phyloP scores from a whole-genome alignment of 176 grass and related monocot species.

The Calamus simplicifolius region DNA sequence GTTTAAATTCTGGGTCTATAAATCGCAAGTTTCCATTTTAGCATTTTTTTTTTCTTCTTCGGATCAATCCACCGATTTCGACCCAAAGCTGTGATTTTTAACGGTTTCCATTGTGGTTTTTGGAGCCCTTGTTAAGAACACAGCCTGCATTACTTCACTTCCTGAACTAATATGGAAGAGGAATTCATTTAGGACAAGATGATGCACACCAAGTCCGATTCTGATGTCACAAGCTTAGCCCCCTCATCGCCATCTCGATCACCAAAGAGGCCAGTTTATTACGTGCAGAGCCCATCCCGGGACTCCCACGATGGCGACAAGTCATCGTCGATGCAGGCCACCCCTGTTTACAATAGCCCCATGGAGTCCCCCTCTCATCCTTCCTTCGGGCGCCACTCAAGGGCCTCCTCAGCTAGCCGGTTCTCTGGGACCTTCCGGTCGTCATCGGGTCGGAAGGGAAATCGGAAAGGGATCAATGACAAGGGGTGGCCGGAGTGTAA shows the following conservation, averaged over 20 bases:
- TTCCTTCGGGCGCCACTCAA: conserved; percentile 66
- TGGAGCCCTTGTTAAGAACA: neutral
- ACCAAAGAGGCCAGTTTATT: conserved; percentile 72
- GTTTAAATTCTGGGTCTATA: too few relatives aligned
- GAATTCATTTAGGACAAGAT: conserved; percentile 16
- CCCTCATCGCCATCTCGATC: conserved; percentile 61
- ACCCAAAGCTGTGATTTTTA: too few relatives aligned
- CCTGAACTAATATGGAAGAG: neutral
- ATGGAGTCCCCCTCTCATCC: conserved; percentile 76
- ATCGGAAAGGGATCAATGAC: conserved; percentile 19
- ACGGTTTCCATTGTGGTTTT: neutral
- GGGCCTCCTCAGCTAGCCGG: conserved; percentile 66
- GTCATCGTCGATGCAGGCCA: conserved; percentile 62
- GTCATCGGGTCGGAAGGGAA: conserved; percentile 18
- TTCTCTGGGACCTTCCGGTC: conserved; percentile 69
- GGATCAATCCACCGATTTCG: too few relatives aligned
- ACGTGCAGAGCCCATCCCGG: conserved; percentile 80
- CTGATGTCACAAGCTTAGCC: conserved; percentile 67
- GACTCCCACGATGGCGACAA: conserved; percentile 80
- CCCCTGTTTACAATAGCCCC: conserved; percentile 85
- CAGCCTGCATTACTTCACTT: neutral
- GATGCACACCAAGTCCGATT: conserved; percentile 75
- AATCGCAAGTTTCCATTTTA: too few relatives aligned
- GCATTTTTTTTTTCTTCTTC: too few relatives aligned
- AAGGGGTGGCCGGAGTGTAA: conserved; percentile 66